Percentiles rank a stretch among this genome's conserved stretches.
These are phyloP conservation scores for Paecilomyces variotii DNA, from an alignment of 2,329 filamentous ascomycete genomes.

Conservation along the genomic window DNA sequence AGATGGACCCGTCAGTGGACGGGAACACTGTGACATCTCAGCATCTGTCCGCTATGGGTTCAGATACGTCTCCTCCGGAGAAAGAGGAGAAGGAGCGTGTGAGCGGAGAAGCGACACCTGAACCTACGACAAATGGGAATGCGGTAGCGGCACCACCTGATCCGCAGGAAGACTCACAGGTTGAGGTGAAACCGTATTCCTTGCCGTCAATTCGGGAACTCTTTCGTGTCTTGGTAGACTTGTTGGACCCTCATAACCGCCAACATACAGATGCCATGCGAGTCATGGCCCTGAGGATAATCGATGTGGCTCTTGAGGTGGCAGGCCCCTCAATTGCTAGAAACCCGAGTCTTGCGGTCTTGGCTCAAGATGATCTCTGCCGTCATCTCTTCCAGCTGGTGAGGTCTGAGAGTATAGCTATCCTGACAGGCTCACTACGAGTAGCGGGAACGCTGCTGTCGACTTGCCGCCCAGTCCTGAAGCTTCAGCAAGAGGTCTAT, in stretches of 20 bases:
- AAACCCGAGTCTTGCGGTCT: slow-evolving; percentile 75
- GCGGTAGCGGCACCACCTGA: slow-evolving; percentile 26
- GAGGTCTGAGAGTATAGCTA: slow-evolving; percentile 89
- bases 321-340: slow-evolving; percentile 90
- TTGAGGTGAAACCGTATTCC: slow-evolving; percentile 76
- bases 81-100: slow-evolving; percentile 23
- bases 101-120: slow-evolving; percentile 26
- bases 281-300: slow-evolving; percentile 94
- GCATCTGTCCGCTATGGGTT: slow-evolving; percentile 34
- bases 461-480: slow-evolving; percentile 82
- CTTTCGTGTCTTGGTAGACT: slow-evolving; percentile 85
- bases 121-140: slow-evolving; percentile 23
- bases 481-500: slow-evolving; percentile 94
- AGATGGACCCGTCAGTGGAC: slow-evolving; percentile 72
- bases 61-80: slow-evolving; percentile 26
- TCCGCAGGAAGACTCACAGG: slow-evolving; percentile 37
- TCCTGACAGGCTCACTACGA: slow-evolving; percentile 84
- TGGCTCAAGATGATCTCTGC: slow-evolving; percentile 90
- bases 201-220: slow-evolving; percentile 89
- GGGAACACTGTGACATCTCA: slow-evolving; percentile 53
- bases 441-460: slow-evolving; percentile 86
- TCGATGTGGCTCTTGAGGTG: slow-evolving; percentile 94
- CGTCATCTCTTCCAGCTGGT: slow-evolving; percentile 94
- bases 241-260: slow-evolving; percentile 85
- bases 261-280: slow-evolving; percentile 92